Conservation (phyloP, 768 basidiomycete species). For the Boletus vermiculosoides region DNA sequence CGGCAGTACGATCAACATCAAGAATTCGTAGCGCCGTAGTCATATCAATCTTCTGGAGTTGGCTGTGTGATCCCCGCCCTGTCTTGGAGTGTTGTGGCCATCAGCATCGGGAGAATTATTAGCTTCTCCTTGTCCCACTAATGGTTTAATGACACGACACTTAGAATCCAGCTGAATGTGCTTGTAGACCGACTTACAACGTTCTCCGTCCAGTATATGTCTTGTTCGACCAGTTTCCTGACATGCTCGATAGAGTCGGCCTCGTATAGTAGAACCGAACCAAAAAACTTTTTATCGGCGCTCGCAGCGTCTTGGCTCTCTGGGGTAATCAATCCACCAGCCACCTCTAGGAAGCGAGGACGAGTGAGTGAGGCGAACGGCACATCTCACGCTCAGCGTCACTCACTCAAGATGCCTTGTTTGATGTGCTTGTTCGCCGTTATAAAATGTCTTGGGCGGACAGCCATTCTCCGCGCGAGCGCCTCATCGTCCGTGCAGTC, state of each 20-base stretch:
- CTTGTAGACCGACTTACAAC: constrained; percentile 38
- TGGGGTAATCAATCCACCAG: constrained; percentile 57
- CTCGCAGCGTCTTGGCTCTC: constrained; percentile 49
- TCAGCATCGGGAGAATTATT: constrained; percentile 45
- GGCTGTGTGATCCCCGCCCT: constrained; percentile 24
- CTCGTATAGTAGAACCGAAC: constrained; percentile 56
- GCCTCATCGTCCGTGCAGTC: constrained; percentile 61
- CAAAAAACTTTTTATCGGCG: constrained; percentile 55
- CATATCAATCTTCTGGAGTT: constrained; percentile 22
- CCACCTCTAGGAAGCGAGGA: constrained; percentile 40
- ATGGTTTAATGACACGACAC: background rate
- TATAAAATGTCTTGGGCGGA: constrained; percentile 52
- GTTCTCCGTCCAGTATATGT: constrained; percentile 42
- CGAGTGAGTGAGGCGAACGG: constrained; percentile 7
- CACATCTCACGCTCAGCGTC: constrained; percentile 3
- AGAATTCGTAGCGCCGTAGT: background rate
- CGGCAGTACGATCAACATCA: background rate
- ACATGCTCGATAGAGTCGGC: constrained; percentile 50
- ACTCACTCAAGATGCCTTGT: constrained; percentile 52
- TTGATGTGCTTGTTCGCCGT: constrained; percentile 41
- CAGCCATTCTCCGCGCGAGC: constrained; percentile 53
- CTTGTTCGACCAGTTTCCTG: constrained; percentile 39
- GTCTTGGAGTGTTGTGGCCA: constrained; percentile 37
- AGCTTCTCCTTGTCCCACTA: constrained; percentile 62
- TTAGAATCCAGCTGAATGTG: background rate